Evolutionary conservation across 2,329 filamentous ascomycete genomes (phyloP), one percentile per base, ranked within the genome.

Genomic region (Penicillium sp.): DNA sequence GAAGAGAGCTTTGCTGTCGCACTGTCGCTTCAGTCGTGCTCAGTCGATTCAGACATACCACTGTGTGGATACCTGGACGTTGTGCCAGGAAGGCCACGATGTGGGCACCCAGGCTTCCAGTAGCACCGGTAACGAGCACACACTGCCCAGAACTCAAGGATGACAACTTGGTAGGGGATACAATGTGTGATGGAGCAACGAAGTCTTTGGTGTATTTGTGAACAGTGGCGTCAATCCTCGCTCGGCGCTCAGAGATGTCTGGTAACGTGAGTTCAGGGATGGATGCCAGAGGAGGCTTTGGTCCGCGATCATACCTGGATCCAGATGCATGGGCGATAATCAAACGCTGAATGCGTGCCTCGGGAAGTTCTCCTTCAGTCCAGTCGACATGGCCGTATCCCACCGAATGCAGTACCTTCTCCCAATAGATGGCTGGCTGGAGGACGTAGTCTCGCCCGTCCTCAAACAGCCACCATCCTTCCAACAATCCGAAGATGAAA

Each of bases 381-480:
- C 70, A 74, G 42, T 70, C 66, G 13, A 74, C 72, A 52, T 71
- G 65, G 2, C 64, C 66, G 49, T 68, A 75, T 1, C 69, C 72
- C 9, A 60, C 71, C 1, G 59, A 42, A 19, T 70, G 60, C 31
- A 75, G 50, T 31, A 29, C 62, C 66, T 1, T 53, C 62, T 70
- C 65, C 68, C 73, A 68, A 2, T 59, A 54, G 5, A 27, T 31
- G 29, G 29, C 29, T 31, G 3, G 29, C 58, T 57, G 12, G 43
- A 19, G 57, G 3, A 60, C 58, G 19, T 75, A 70, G 15, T 21
- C 13, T 4, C 72, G 67, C 7, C 63, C 73, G 57, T 76, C 74
- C 1, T 73, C 65, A 47, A 74, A 75, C 1, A 73, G 56, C 76
- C 76, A 77, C 75, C 75, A 77, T 4, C 74, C 75, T 25, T 76